phyloP scores from a whole-genome alignment of 2,329 filamentous ascomycete genomes.

The Aspergillus costaricaensis region DNA sequence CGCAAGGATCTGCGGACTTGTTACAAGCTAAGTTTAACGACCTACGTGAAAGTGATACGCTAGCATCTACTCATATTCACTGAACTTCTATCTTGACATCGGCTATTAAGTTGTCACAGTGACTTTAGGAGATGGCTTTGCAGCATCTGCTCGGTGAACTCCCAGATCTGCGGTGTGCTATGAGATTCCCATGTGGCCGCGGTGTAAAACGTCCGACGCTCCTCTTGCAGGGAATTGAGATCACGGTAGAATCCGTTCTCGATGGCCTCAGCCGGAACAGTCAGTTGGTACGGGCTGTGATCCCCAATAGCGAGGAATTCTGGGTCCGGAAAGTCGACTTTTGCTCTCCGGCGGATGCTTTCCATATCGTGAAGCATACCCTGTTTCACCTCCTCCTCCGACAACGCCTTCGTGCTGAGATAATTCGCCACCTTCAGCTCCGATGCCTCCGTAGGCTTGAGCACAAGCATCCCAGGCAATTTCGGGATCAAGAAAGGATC shows the following conservation, averaged over 20 bases:
- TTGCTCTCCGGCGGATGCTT: neutral
- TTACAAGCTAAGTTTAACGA: too few species aligned
- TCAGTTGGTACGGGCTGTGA: slow-evolving; percentile 33
- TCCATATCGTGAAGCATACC: neutral
- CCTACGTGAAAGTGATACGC: too few species aligned
- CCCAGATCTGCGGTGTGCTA: slow-evolving; percentile 3
- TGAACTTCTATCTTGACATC: neutral
- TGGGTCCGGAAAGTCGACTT: slow-evolving; percentile 1
- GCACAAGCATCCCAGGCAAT: slow-evolving; percentile 12
- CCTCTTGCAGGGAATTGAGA: slow-evolving; percentile 42
- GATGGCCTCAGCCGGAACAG: slow-evolving; percentile 31
- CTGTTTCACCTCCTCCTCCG: slow-evolving; percentile 7
- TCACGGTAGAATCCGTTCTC: slow-evolving; percentile 38
- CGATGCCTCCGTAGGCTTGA: slow-evolving; percentile 5
- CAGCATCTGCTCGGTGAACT: slow-evolving; percentile 1
- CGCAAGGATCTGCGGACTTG: too few species aligned
- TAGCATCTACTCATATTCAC: too few species aligned
- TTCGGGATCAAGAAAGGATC: slow-evolving; percentile 7
- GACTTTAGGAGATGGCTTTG: neutral
- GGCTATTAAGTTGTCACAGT: neutral
- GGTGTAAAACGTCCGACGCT: slow-evolving; percentile 41
- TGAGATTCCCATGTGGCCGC: slow-evolving; percentile 24
- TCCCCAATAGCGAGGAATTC: slow-evolving; percentile 15
- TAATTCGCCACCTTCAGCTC: slow-evolving; percentile 8
- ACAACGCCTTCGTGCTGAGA: neutral